These are phyloP conservation scores for Coemansia sp. DNA, from an alignment of 192 early-diverging fungal species.

Conservation along the genomic window DNA sequence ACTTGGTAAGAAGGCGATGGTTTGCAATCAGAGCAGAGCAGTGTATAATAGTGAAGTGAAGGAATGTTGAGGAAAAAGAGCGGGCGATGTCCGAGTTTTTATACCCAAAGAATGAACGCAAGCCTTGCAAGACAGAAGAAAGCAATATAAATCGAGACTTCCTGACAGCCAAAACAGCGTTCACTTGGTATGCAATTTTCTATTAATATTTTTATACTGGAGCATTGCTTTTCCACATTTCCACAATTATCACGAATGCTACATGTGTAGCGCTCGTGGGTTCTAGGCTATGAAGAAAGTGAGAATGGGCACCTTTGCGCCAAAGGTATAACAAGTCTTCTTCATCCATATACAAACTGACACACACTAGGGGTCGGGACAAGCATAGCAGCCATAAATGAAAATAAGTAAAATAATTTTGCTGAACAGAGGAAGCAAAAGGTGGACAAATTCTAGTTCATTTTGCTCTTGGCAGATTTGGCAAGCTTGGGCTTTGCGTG, in stretches of 20 bases:
- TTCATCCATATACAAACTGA: too few relatives aligned
- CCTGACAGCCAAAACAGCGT: too few relatives aligned
- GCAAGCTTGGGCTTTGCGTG: constrained; percentile 33
- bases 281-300: neutral
- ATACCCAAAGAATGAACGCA: neutral
- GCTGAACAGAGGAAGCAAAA: neutral
- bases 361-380: too few relatives aligned
- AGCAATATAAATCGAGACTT: too few relatives aligned
- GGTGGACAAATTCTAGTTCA: neutral
- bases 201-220: too few relatives aligned
- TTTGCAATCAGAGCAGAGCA: neutral
- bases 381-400: too few relatives aligned
- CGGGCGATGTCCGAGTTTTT: neutral
- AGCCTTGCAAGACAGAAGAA: neutral
- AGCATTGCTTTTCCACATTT: neutral
- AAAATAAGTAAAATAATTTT: neutral
- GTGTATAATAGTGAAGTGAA: too few relatives aligned
- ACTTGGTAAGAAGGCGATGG: too few relatives aligned
- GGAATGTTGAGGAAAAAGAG: neutral
- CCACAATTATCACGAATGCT: neutral
- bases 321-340: neutral
- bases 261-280: neutral
- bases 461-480: constrained; percentile 19
- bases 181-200: too few relatives aligned
- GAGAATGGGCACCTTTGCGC: neutral